Evolutionary conservation across 2,329 filamentous ascomycete genomes (phyloP).

Genomic region (Neofusicoccum laricinum): DNA sequence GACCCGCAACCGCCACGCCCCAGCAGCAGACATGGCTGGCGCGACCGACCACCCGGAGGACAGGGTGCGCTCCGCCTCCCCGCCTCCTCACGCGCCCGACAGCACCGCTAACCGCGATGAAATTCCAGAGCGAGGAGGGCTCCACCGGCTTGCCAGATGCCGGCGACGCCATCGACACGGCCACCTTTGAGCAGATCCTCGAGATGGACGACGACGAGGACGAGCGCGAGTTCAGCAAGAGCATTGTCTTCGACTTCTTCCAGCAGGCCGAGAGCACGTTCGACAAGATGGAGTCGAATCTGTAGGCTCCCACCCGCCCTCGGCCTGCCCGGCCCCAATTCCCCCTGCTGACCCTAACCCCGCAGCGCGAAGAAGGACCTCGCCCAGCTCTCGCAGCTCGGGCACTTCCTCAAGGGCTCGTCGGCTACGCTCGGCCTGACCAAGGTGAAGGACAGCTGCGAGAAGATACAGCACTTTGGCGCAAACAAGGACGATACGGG

Average conservation of each 20-base stretch:
- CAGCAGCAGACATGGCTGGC: conserved; percentile 11
- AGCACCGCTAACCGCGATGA: conserved; percentile 23
- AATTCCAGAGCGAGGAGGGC: conserved; percentile 44
- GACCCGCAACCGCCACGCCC: neutral
- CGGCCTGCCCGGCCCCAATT: neutral
- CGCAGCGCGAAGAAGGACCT: conserved; percentile 67
- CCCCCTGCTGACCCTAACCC: too few species aligned
- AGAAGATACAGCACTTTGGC: conserved; percentile 94
- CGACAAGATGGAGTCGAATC: conserved; percentile 71
- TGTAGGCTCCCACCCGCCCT: conserved; percentile 61
- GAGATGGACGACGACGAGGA: conserved; percentile 95
- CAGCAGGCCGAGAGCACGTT: conserved; percentile 88
- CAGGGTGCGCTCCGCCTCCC: conserved; percentile 17
- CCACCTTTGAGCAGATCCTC: conserved; percentile 89
- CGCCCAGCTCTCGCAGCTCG: conserved; percentile 72
- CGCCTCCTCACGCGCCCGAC: neutral
- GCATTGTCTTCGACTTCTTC: conserved; percentile 90
- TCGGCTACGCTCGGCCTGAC: conserved; percentile 88
- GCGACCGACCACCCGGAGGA: conserved; percentile 19
- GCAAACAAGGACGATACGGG: conserved; percentile 78
- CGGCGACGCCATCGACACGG: conserved; percentile 71
- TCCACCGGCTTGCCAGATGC: conserved; percentile 58
- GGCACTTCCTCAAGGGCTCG: conserved; percentile 96
- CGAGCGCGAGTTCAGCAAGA: conserved; percentile 81
- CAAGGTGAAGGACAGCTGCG: conserved; percentile 89